Base-by-base conservation (phyloP, 2,329 filamentous ascomycete genomes). In the Myriosclerotinia curreyana region DNA sequence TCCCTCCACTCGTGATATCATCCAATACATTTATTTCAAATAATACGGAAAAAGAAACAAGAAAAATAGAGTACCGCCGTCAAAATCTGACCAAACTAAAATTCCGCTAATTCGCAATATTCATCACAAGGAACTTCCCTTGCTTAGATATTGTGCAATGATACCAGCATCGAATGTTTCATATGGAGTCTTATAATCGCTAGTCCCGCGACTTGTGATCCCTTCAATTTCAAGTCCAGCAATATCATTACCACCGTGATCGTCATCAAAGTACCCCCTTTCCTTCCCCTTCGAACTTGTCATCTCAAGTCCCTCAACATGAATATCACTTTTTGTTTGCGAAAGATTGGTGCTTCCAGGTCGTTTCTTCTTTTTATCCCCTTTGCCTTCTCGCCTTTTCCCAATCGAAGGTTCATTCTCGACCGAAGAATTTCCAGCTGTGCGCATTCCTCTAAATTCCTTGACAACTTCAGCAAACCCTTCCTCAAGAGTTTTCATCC, bases 401-500 rank as follows among this genome's bases (percentile, higher is more conserved):
- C 65, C 68, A 38, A 69, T 67, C 2, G 65, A 68, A 50, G 66
- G 67, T 56, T 34, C 65, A 46, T 22, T 52, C 38, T 71, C 69
- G 5, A 69, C 69, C 3, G 69, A 69, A n/a, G 69, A 70, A 63
- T 72, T 73, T 3, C 68, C 71, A 6, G 72, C 70, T 5, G 72
- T 73, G 14, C 71, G 65, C 68, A 74, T 70, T 0, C 67, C 71
- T 28, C 70, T 66, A 25, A 96, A 88, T 75, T 95, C 91, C 67
- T 85, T 86, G 64, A 92, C 84, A n/a, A 96, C 88, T 66, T 96
- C 91, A 2, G 89, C 84, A 75, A 98, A 94, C 17, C 92, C 89
- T 76, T 96, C 92, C 75, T 98, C 93, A 2, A 98, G 81, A 9
- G 89, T 94, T 75, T 95, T 95, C 92, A 97, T 97, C 42, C 92